Conservation (phyloP, 2,329 filamentous ascomycete genomes). For the Aspergillus terreus region DNA sequence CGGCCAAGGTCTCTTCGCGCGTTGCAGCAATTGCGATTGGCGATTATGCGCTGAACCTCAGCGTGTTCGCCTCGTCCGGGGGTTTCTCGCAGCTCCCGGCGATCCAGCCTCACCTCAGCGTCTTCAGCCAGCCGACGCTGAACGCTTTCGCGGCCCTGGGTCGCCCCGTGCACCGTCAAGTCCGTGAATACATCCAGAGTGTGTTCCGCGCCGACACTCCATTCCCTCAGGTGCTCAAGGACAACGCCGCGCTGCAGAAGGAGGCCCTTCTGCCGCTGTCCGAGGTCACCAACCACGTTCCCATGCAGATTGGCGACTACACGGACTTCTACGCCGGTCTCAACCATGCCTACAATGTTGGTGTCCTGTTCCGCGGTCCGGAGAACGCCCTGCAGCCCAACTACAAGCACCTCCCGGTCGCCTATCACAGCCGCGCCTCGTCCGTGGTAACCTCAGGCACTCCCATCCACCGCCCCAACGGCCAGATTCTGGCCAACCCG, state of each 20-base stretch:
- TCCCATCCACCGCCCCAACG: slow-evolving; percentile 66
- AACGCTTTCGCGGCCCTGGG: slow-evolving; percentile 74
- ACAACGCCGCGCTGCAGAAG: slow-evolving; percentile 57
- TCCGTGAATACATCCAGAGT: slow-evolving; percentile 65
- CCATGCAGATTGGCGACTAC: slow-evolving; percentile 77
- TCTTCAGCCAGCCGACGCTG: slow-evolving; percentile 63
- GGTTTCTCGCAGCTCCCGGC: slow-evolving; percentile 58
- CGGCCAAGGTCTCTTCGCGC: slow-evolving; percentile 51
- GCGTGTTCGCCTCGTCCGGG: slow-evolving; percentile 55
- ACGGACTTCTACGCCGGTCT: slow-evolving; percentile 81
- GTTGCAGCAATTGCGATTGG: slow-evolving; percentile 71
- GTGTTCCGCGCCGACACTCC: slow-evolving; percentile 60
- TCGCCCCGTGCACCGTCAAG: slow-evolving; percentile 62
- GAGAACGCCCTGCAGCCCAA: slow-evolving; percentile 74
- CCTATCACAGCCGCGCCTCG: slow-evolving; percentile 75
- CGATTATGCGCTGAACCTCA: slow-evolving; percentile 66
- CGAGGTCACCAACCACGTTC: slow-evolving; percentile 63
- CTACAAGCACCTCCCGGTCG: slow-evolving; percentile 76
- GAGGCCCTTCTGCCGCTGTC: slow-evolving; percentile 57
- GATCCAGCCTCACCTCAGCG: slow-evolving; percentile 55
- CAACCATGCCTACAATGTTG: slow-evolving; percentile 73
- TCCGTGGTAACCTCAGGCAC: slow-evolving; percentile 73
- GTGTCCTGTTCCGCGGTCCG: slow-evolving; percentile 68
- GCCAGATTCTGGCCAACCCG: slow-evolving; percentile 68
- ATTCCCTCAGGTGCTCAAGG: slow-evolving; percentile 59